Conservation (phyloP, 495 filamentous ascomycete genomes). For the Cercophora newfieldiana region DNA sequence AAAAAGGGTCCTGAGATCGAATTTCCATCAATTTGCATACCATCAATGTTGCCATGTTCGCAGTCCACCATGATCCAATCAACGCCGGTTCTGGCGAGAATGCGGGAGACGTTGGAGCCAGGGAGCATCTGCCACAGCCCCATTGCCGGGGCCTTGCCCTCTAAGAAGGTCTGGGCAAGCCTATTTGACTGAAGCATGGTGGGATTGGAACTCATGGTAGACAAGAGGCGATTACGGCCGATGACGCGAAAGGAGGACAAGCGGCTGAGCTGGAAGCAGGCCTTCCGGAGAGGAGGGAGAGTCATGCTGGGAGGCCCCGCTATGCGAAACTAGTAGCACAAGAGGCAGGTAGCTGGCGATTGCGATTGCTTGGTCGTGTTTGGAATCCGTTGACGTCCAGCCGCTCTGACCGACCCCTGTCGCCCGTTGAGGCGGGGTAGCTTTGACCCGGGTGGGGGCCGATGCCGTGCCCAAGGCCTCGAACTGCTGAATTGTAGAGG, state of each 20-base stretch:
- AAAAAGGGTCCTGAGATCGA: background rate
- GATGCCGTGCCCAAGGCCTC: no score
- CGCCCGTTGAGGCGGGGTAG: background rate
- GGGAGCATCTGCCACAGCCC: constrained; percentile 77
- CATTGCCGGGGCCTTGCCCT: constrained; percentile 57
- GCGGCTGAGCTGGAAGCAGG: background rate
- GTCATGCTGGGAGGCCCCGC: background rate
- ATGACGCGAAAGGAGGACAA: background rate
- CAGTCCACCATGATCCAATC: constrained; percentile 78
- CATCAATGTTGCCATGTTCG: constrained; percentile 79
- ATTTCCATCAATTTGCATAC: constrained; percentile 40
- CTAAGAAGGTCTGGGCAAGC: constrained; percentile 59
- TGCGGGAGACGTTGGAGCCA: constrained; percentile 67
- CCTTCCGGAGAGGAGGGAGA: background rate
- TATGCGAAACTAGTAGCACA: background rate
- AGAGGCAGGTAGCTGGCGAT: background rate
- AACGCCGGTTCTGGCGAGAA: constrained; percentile 64
- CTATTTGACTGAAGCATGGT: constrained; percentile 66
- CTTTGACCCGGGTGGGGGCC: no score
- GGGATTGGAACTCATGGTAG: constrained; percentile 19
- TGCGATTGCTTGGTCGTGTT: background rate
- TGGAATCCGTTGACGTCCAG: background rate
- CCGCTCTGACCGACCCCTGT: background rate
- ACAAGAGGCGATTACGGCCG: constrained; percentile 9
- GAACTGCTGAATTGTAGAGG: no score